Percentiles rank a stretch among this genome's conserved stretches.
phyloP scores from a whole-genome alignment of 1,284 basidiomycete species.

The Ganoderma boninense region DNA sequence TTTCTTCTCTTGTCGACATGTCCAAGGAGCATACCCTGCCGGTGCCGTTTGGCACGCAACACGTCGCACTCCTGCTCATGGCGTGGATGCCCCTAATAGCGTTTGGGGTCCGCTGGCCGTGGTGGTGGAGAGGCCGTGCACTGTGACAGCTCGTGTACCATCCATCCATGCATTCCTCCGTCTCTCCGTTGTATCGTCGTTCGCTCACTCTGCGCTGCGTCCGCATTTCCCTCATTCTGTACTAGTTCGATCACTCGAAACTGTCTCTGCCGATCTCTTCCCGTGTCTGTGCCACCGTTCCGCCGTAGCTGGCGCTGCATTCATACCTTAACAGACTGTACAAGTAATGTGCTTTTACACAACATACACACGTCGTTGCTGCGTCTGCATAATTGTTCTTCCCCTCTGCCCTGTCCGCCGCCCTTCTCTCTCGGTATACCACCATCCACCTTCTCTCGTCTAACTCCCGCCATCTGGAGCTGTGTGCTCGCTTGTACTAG shows the following conservation, averaged over 20 bases:
- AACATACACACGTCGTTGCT: neutral
- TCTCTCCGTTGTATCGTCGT: neutral
- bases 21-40: constrained; percentile 44
- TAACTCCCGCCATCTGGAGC: neutral
- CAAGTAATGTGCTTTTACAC: constrained; percentile 17
- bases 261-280: constrained; percentile 16
- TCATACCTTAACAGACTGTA: constrained; percentile 12
- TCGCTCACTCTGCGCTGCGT: neutral
- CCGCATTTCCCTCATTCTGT: neutral
- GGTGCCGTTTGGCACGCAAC: constrained; percentile 60
- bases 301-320: constrained; percentile 4
- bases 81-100: constrained; percentile 57
- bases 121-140: constrained; percentile 20
- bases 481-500: constrained; percentile 15
- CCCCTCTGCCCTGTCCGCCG: neutral
- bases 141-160: neutral
- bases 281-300: constrained; percentile 13
- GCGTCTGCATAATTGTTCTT: constrained; percentile 7
- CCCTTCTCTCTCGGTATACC: neutral
- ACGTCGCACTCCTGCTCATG: constrained; percentile 59
- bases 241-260: constrained; percentile 15
- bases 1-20: constrained; percentile 60
- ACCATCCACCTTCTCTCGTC: neutral
- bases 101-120: constrained; percentile 33
- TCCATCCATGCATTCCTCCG: neutral